These are phyloP conservation scores for Linanthus parryae DNA, from an alignment of 148 eudicot species.

Conservation along the genomic window DNA sequence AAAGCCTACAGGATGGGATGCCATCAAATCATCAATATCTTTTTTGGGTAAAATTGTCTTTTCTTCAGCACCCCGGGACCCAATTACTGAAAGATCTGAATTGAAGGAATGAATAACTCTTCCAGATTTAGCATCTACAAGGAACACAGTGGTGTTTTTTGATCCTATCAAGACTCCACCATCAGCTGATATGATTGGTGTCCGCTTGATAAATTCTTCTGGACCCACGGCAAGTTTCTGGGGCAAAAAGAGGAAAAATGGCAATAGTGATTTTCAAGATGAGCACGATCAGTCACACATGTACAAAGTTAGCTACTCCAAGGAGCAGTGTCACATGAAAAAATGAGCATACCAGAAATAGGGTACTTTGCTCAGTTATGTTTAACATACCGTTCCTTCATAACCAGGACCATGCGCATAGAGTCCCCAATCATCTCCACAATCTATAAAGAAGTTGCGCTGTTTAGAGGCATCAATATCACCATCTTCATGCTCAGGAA, in stretches of 20 bases:
- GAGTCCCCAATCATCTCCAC: constrained; percentile 70
- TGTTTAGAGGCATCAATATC: constrained; percentile 25
- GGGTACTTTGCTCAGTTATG: neutral
- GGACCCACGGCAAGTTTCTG: constrained; percentile 51
- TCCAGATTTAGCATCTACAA: constrained; percentile 72
- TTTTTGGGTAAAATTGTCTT: neutral
- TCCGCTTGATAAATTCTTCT: constrained; percentile 48
- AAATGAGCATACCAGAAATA: neutral
- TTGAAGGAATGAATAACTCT: constrained; percentile 37
- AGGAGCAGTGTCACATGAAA: neutral
- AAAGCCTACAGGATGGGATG: constrained; percentile 18
- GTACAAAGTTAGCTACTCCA: neutral
- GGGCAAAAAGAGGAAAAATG: neutral
- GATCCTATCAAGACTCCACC: constrained; percentile 67
- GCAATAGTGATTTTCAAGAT: no score
- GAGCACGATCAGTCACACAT: no score
- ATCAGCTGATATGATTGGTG: constrained; percentile 65
- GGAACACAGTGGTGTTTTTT: constrained; percentile 60
- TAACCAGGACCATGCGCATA: constrained; percentile 33
- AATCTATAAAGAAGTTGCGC: constrained; percentile 45
- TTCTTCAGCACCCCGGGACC: constrained; percentile 1
- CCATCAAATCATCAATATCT: constrained; percentile 16
- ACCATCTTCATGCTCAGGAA: constrained; percentile 34
- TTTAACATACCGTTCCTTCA: constrained; percentile 9
- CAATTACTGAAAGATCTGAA: constrained; percentile 11